phyloP scores from a whole-genome alignment of 495 filamentous ascomycete species.

The Clohesyomyces aquaticus region DNA sequence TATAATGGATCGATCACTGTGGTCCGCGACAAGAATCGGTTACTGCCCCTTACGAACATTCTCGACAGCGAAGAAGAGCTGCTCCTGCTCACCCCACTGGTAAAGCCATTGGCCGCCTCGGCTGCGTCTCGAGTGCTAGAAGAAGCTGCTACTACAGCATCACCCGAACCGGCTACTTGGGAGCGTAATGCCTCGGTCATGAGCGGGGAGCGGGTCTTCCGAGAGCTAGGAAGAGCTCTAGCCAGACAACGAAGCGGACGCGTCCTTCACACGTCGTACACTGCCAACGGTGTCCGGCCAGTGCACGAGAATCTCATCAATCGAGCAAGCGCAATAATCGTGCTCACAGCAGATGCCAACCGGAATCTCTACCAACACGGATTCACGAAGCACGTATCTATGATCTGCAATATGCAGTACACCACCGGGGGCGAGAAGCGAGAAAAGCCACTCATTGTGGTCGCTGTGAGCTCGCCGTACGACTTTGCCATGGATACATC shows the following conservation, averaged over 20 bases:
- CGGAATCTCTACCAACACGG: conserved; percentile 87
- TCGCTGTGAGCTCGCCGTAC: conserved; percentile 90
- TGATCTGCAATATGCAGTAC: conserved; percentile 80
- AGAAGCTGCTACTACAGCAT: conserved; percentile 48
- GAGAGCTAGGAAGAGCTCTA: conserved; percentile 78
- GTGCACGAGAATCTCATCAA: conserved; percentile 90
- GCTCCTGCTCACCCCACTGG: conserved; percentile 77
- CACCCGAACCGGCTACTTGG: conserved; percentile 60
- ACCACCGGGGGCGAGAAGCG: conserved; percentile 58
- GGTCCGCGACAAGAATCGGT: conserved; percentile 76
- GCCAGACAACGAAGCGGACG: conserved; percentile 80
- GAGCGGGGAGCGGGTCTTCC: conserved; percentile 85
- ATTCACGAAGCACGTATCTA: conserved; percentile 90
- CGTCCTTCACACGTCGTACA: conserved; percentile 88
- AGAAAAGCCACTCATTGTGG: conserved; percentile 74
- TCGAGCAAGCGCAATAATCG: conserved; percentile 79
- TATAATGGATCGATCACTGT: conserved; percentile 88
- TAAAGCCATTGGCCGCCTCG: conserved; percentile 84
- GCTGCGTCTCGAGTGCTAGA: conserved; percentile 64
- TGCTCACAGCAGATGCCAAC: conserved; percentile 88
- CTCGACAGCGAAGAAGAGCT: conserved; percentile 82
- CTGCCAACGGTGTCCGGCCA: conserved; percentile 82
- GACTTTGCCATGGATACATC: conserved; percentile 91
- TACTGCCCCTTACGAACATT: conserved; percentile 76
- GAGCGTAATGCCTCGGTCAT: conserved; percentile 69